phyloP scores from a whole-genome alignment of 2,329 filamentous ascomycete species.

The Aureobasidium lini region DNA sequence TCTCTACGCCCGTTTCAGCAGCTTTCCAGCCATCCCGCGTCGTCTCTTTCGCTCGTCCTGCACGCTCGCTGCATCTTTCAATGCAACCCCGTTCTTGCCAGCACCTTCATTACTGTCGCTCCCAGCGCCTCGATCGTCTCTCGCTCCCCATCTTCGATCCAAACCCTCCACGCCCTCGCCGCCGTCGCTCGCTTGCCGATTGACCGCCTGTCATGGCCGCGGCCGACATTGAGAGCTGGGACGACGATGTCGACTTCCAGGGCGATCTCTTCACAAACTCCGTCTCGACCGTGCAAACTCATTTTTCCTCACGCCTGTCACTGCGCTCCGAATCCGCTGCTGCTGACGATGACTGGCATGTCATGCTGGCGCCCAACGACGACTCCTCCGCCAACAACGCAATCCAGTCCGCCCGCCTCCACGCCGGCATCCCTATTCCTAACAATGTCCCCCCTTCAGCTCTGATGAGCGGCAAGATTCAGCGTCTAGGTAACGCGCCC shows the following conservation, averaged over 20 bases:
- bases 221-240: conserved; percentile 62
- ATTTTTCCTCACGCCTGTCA: conserved; percentile 70
- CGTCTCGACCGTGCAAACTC: conserved; percentile 62
- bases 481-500: conserved; percentile 62
- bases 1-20: conserved; percentile 4
- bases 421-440: conserved; percentile 86
- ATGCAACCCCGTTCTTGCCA: conserved; percentile 8
- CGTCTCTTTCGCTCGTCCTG: background rate
- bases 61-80: conserved; percentile 2
- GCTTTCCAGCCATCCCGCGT: conserved; percentile 4
- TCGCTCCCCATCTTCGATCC: background rate
- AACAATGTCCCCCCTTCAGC: conserved; percentile 81
- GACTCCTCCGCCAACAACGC: conserved; percentile 77
- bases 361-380: conserved; percentile 77
- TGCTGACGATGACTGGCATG: conserved; percentile 81
- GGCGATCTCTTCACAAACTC: conserved; percentile 69
- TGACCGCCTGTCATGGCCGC: conserved; percentile 45
- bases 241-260: conserved; percentile 44
- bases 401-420: conserved; percentile 70
- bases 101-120: conserved; percentile 6
- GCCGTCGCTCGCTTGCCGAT: background rate
- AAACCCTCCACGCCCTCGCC: background rate
- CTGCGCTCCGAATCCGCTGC: conserved; percentile 70
- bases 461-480: conserved; percentile 85
- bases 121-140: conserved; percentile 5